Base-by-base conservation (phyloP, 164 flowering plant species). In the Umbilicus rupestris region DNA sequence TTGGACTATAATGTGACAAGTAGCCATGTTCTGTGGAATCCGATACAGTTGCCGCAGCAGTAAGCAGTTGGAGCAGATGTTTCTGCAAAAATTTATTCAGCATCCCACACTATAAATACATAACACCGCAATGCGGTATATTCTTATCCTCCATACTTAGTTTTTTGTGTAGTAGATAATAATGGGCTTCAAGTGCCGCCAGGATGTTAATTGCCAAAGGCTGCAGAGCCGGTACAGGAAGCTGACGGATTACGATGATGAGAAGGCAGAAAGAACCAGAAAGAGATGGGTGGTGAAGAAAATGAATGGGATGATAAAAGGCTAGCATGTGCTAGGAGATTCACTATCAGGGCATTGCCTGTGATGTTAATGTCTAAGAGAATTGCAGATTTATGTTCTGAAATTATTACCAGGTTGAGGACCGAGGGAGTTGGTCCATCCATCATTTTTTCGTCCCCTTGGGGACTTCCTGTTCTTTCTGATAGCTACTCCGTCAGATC, bases 391-490 rank as follows among this genome's bases (percentile, higher is more conserved):
- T 70, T 77, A 5, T 82, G 72, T 64, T 68, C 67, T 1, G 78
- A 75, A 0, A 22, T 80, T 7, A 62, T 76, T 10, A 72, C 67
- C 17, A 65, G 78, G 66, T 63, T 83, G 76, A 73, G 58, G 57
- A 39, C 68, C 55, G 82, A 68, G n/a, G 84, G 72, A 24, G 29
- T 69, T 1, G 75, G 70, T 64, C 83, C 88, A 3, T 69, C 75
- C 1, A 69, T 82, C 49, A 28, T 73, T 39, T 75, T 82, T 58
- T 74, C 82, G 22, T 72, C 79, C 42, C 82, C 80, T 3, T 82
- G 84, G 84, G 88, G 86, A 10, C 80, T 82, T 47, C 88, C 85
- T 9, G 83, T 84, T 73, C 74, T 84, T 47, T 71, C 77, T 46
- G 75, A 78, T 49, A 52, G 58, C 58, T 52, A 28, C 14, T 24